Evolutionary conservation across 352 stramenopile genomes (phyloP), one percentile per base, ranked within the genome.

Genomic region (Globisporangium emineosum): DNA sequence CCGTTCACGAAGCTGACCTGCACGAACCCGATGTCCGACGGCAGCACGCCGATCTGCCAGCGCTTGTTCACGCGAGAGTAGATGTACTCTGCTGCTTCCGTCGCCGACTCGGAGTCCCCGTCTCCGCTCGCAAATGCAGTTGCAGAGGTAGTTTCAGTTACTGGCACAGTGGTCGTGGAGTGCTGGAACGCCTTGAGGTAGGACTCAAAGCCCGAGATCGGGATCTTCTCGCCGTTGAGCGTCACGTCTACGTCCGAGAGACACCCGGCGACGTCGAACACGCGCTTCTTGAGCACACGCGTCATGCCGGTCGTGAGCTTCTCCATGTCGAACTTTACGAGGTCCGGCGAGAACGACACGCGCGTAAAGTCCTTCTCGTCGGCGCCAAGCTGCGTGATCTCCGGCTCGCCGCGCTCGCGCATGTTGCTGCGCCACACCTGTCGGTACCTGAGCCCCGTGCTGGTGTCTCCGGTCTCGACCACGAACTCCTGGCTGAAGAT

Each of bases 1-100:
- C 95, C 93, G 70, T 99, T 99, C 5, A 99, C 98, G 77, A 99
- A 99, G 56, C 94, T 99, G 57, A 99, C 90, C 73, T 99, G 96
- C 52, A 98, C 82, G 67, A 98, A 98, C 50, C 90, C 86, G 10
- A 96, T 87, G 59, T 98, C 94, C 0, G 88, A 96, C 3, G 89
- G 77, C 45, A 93, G 68, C 27, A 99, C 89, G 35, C 93, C 97
- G 47, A 99, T 89, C 69, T 99, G 91, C 97, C 97, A 99, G 7
- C 91, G 86, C 56, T 98, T 96, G 68, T 96, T 97, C 27, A 99
- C 75, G 37, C 86, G 88, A 33, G 97, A 96, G 73, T 96, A 99
- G 32, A 97, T 96, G 54, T 93, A 91, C 17, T 96, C 88, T 27
- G 72, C 64, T 21, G 83, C 78, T 35, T 86, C 86, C 30, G 73